Evolutionary conservation across 441 rosid species (phyloP).

Genomic region (Adansonia madagascariensis): DNA sequence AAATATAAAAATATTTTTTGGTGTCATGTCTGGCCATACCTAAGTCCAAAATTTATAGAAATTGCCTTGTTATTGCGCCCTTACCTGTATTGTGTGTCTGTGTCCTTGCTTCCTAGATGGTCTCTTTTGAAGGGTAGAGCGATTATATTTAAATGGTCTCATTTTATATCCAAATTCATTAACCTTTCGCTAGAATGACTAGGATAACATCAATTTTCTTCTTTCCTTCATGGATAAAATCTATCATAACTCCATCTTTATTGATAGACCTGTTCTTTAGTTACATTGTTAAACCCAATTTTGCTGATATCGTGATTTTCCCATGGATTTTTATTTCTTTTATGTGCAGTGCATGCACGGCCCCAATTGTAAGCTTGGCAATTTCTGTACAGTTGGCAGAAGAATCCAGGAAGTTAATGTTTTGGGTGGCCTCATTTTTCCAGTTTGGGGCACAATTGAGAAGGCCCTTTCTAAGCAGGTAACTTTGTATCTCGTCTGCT

Average conservation of each 20-base stretch:
- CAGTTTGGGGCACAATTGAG: slow-evolving; percentile 98
- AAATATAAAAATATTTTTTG: not conserved
- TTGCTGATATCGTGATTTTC: slow-evolving; percentile 16
- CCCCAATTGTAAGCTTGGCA: slow-evolving; percentile 88
- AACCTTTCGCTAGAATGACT: not conserved
- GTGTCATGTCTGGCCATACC: not conserved
- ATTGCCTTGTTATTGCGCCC: not conserved
- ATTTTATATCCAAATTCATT: not conserved
- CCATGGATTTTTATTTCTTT: slow-evolving; percentile 23
- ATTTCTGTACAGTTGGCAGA: slow-evolving; percentile 92
- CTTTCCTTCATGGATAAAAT: not conserved
- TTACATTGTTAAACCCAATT: slow-evolving; percentile 5
- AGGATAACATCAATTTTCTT: not conserved
- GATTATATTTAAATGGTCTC: slow-evolving; percentile 1
- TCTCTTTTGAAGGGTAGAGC: not conserved
- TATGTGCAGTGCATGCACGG: slow-evolving; percentile 97
- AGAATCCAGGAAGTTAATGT: slow-evolving; percentile 93
- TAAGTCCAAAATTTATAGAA: not conserved
- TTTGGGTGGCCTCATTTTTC: slow-evolving; percentile 97
- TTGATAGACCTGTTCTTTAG: not conserved
- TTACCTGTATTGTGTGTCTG: not conserved
- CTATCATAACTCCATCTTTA: not conserved
- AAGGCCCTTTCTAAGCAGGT: slow-evolving; percentile 98
- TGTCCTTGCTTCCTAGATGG: slow-evolving; percentile 6
- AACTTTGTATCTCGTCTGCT: slow-evolving; percentile 11